phyloP scores from a whole-genome alignment of 148 eudicot genomes.

The Simmondsia chinensis region DNA sequence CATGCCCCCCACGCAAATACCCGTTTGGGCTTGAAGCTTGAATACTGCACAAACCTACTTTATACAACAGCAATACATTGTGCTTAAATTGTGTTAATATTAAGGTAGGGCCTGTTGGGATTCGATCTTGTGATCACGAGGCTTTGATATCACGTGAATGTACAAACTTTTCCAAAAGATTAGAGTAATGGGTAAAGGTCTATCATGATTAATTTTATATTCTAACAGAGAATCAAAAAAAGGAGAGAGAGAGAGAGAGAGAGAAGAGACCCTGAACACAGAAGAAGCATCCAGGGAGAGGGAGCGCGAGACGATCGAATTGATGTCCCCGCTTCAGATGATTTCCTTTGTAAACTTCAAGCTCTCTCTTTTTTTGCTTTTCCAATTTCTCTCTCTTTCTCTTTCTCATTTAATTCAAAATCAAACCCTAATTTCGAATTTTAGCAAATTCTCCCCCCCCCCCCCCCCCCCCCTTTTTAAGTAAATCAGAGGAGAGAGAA shows the following conservation, averaged over 20 bases:
- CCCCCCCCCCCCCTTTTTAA: too few relatives aligned
- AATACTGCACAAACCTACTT: too few relatives aligned
- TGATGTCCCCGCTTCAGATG: slow-evolving; percentile 14
- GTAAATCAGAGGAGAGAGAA: too few relatives aligned
- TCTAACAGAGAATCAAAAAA: background rate
- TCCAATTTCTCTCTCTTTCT: slow-evolving; percentile 3
- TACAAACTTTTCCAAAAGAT: background rate
- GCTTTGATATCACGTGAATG: too few relatives aligned
- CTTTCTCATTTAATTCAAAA: background rate
- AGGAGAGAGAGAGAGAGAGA: background rate
- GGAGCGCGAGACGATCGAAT: slow-evolving; percentile 26
- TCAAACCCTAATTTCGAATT: too few relatives aligned
- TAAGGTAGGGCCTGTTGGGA: too few relatives aligned
- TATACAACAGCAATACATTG: too few relatives aligned
- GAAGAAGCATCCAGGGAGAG: slow-evolving; percentile 85
- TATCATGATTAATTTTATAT: background rate
- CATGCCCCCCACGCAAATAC: too few relatives aligned
- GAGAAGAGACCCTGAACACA: slow-evolving; percentile 58
- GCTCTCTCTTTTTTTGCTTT: slow-evolving; percentile 14
- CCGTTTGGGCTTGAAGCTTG: too few relatives aligned
- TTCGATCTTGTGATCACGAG: too few relatives aligned
- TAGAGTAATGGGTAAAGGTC: background rate
- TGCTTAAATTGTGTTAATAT: too few relatives aligned
- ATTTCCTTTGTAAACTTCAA: slow-evolving; percentile 12
- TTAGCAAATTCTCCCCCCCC: too few relatives aligned